Evolutionary conservation across 352 stramenopile genomes (phyloP).

Genomic region (Globisporangium apiculatum): DNA sequence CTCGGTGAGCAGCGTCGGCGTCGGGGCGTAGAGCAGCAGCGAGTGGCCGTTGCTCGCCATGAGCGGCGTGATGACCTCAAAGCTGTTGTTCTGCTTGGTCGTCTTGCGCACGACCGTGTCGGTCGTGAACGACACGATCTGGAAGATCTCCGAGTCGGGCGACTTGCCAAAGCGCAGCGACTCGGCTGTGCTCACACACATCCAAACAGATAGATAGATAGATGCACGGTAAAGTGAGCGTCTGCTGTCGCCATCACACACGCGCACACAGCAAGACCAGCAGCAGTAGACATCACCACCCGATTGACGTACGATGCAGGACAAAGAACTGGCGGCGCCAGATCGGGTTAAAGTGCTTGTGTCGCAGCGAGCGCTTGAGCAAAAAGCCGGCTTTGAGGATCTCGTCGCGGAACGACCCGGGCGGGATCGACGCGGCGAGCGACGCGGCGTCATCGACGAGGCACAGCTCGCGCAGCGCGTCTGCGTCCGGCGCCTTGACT

Average conservation of each 20-base stretch:
- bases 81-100: slow-evolving; percentile 69
- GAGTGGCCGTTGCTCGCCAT: slow-evolving; percentile 64
- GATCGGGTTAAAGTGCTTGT: slow-evolving; percentile 83
- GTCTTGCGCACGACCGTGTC: slow-evolving; percentile 63
- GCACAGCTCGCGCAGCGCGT: slow-evolving; percentile 12
- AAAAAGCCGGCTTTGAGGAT: slow-evolving; percentile 67
- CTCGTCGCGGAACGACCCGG: slow-evolving; percentile 49
- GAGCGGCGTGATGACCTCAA: slow-evolving; percentile 64
- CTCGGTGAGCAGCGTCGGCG: slow-evolving; percentile 31
- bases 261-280: neutral
- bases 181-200: slow-evolving; percentile 20
- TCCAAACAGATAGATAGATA: slow-evolving; percentile 3
- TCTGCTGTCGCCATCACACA: neutral
- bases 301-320: slow-evolving; percentile 31
- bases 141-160: slow-evolving; percentile 55
- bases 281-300: no score
- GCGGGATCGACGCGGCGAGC: slow-evolving; percentile 20
- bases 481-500: slow-evolving; percentile 9
- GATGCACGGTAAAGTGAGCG: neutral
- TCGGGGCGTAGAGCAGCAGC: slow-evolving; percentile 57
- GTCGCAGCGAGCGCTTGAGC: slow-evolving; percentile 81
- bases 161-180: slow-evolving; percentile 69
- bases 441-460: slow-evolving; percentile 11
- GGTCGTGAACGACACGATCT: slow-evolving; percentile 62
- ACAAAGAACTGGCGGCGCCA: slow-evolving; percentile 75